Conservation (phyloP, 768 basidiomycete genomes). For the Cubamyces lactineus region DNA sequence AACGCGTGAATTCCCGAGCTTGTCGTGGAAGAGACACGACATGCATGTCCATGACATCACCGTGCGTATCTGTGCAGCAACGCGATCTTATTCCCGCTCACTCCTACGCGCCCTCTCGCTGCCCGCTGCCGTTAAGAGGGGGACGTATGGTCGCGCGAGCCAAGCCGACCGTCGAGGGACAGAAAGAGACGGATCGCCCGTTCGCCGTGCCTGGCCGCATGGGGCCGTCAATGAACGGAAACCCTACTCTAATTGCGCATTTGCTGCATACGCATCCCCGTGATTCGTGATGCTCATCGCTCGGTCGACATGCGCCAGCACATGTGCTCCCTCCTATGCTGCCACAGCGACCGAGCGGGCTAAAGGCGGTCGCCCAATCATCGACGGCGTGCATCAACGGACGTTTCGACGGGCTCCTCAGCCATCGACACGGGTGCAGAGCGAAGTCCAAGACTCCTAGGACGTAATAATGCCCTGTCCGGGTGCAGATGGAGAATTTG, state of each 20-base stretch:
- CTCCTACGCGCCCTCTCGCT: no score
- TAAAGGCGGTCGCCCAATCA: neutral
- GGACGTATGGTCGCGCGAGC: neutral
- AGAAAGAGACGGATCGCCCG: neutral
- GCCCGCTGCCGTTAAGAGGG: no score
- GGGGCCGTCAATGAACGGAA: neutral
- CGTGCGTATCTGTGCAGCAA: neutral
- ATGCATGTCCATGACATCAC: neutral
- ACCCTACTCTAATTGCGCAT: neutral
- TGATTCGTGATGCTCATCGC: neutral
- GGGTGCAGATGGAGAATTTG: no score
- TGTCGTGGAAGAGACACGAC: no score
- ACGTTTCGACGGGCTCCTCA: no score
- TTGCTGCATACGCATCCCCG: neutral
- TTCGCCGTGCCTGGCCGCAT: neutral
- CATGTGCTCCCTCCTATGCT: neutral
- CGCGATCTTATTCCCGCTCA: neutral
- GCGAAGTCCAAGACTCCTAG: no score
- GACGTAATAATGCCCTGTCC: no score
- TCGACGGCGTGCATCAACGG: no score
- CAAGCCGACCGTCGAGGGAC: neutral
- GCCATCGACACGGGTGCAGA: no score
- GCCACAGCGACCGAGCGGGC: slow-evolving; percentile 2
- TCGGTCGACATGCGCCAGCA: neutral
- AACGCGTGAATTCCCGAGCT: no score